Percentiles rank a stretch among this genome's conserved stretches.
Evolutionary conservation across 495 filamentous ascomycete species (phyloP).

Genomic region (Lasiosphaeriaceae sp.): DNA sequence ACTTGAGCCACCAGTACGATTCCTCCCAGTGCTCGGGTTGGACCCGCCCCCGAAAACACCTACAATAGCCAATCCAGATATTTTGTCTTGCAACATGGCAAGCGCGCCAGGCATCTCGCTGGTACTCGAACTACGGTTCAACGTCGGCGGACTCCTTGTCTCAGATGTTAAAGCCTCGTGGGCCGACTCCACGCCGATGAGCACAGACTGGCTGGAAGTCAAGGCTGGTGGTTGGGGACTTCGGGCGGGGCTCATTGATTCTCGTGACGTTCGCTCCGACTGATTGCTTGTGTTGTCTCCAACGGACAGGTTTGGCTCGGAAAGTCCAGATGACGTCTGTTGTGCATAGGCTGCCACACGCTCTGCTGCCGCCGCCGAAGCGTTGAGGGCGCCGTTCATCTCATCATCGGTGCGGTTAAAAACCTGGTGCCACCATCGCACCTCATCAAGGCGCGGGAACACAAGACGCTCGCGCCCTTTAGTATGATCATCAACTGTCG

Average conservation of each 20-base stretch:
- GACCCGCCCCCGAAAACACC: constrained; percentile 22
- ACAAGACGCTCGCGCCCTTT: constrained; percentile 78
- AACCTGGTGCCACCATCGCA: constrained; percentile 87
- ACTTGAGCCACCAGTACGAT: constrained; percentile 4
- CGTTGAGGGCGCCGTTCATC: constrained; percentile 74
- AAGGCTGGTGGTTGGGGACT: constrained; percentile 35
- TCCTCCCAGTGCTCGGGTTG: constrained; percentile 10
- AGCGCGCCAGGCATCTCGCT: constrained; percentile 37
- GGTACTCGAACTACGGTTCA: constrained; percentile 40
- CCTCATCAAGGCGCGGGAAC: constrained; percentile 63
- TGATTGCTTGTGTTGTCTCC: constrained; percentile 10
- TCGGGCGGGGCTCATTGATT: constrained; percentile 18
- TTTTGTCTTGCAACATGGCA: constrained; percentile 43
- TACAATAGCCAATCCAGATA: constrained; percentile 42
- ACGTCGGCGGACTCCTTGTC: constrained; percentile 20
- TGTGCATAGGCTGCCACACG: constrained; percentile 22
- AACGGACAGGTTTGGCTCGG: constrained; percentile 1
- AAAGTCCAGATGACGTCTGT: constrained; percentile 20
- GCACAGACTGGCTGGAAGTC: constrained; percentile 37
- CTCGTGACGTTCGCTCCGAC: constrained; percentile 14
- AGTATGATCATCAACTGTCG: constrained; percentile 68
- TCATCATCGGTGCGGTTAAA: constrained; percentile 84
- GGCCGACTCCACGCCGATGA: constrained; percentile 37
- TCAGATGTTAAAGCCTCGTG: constrained; percentile 38
- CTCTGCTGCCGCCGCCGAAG: constrained; percentile 33